Conservation (phyloP, 2,329 filamentous ascomycete species). For the Xylaria polymorpha region DNA sequence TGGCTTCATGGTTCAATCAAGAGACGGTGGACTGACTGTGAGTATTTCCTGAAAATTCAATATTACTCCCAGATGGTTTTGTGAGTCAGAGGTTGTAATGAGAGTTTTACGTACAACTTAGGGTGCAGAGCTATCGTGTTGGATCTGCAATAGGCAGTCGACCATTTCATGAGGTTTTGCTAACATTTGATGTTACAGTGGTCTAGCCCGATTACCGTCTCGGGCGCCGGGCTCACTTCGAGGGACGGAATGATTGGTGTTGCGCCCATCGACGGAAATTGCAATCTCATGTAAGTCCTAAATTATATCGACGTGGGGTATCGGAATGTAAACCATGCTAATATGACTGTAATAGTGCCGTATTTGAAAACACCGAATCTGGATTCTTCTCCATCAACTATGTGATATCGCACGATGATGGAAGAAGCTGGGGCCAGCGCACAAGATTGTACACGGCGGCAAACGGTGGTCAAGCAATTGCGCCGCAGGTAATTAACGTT, state of each 20-base stretch:
- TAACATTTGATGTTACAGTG: constrained; percentile 33
- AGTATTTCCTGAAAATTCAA: constrained; percentile 7
- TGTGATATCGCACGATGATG: constrained; percentile 56
- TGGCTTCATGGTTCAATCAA: constrained; percentile 54
- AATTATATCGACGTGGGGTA: not conserved
- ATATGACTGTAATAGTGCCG: constrained; percentile 43
- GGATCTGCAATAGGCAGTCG: not conserved
- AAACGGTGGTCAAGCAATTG: constrained; percentile 52
- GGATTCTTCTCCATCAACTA: constrained; percentile 52
- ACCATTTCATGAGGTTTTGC: constrained; percentile 45
- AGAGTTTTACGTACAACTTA: not conserved
- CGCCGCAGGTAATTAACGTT: constrained; percentile 57
- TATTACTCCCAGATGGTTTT: not conserved
- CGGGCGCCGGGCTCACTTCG: constrained; percentile 50
- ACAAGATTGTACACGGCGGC: constrained; percentile 53
- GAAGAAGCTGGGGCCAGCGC: constrained; percentile 54
- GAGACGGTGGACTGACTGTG: constrained; percentile 53
- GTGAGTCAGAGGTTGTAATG: not conserved
- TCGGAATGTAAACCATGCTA: constrained; percentile 2
- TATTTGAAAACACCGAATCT: constrained; percentile 56
- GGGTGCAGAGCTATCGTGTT: not conserved
- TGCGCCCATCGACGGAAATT: constrained; percentile 46
- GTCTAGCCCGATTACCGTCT: constrained; percentile 48
- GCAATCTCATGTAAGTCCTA: constrained; percentile 51
- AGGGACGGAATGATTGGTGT: constrained; percentile 61